A percentile compares a stretch with the other conserved stretches of the same genome.
These are phyloP conservation scores for Tylopilus balloui DNA, from an alignment of 768 basidiomycete genomes.

Conservation along the genomic window DNA sequence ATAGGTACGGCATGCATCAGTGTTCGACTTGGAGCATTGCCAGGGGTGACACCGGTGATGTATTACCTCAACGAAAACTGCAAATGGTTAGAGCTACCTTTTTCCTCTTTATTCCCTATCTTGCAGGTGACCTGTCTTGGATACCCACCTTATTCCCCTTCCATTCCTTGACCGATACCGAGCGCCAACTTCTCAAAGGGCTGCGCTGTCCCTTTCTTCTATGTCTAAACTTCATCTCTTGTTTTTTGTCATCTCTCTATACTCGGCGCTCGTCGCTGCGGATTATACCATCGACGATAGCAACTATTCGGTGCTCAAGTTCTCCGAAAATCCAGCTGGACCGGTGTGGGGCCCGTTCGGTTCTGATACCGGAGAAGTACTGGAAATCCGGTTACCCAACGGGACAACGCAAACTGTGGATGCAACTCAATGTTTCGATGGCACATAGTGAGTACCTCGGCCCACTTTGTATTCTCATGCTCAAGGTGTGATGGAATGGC, in stretches of 20 bases:
- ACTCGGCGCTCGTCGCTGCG: slow-evolving; percentile 8
- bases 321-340: slow-evolving; percentile 26
- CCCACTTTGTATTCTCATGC: not conserved
- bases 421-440: slow-evolving; percentile 21
- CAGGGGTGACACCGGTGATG: too few relatives aligned
- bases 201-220: not conserved
- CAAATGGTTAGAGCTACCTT: not conserved
- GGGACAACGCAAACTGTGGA: slow-evolving; percentile 24
- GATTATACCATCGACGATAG: slow-evolving; percentile 29
- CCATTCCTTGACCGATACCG: slow-evolving; percentile 5
- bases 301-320: slow-evolving; percentile 23
- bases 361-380: slow-evolving; percentile 18
- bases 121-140: not conserved
- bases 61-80: too few relatives aligned
- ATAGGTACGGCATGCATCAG: slow-evolving; percentile 3
- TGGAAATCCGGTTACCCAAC: slow-evolving; percentile 22
- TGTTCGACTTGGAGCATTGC: not conserved
- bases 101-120: not conserved
- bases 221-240: slow-evolving; percentile 8
- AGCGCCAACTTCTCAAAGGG: not conserved
- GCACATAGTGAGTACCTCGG: slow-evolving; percentile 23
- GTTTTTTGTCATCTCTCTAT: slow-evolving; percentile 1
- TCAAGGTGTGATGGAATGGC: not conserved
- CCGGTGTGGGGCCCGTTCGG: slow-evolving; percentile 27
- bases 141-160: not conserved